These are phyloP conservation scores for Ustilago lituana DNA, from an alignment of 1,284 basidiomycete genomes.

Conservation along the genomic window DNA sequence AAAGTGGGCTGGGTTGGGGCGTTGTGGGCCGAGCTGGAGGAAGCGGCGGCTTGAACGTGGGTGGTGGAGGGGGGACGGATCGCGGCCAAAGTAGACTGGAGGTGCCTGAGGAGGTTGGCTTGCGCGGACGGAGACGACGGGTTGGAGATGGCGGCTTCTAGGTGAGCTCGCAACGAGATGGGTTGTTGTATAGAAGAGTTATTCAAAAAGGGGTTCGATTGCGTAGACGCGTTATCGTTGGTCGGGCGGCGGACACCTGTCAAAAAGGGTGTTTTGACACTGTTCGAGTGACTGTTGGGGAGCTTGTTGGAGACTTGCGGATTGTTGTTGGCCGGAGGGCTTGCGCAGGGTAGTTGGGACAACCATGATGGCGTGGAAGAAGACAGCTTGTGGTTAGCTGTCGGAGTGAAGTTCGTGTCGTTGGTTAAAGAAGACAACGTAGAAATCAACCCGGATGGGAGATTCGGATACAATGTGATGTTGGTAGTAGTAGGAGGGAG, in stretches of 20 bases:
- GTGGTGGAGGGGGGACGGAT: slow-evolving; percentile 36
- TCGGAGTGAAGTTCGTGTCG: slow-evolving; percentile 26
- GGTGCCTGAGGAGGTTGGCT: slow-evolving; percentile 40
- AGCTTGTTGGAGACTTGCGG: slow-evolving; percentile 15
- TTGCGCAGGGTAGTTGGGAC: slow-evolving; percentile 35
- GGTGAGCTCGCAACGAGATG: slow-evolving; percentile 42
- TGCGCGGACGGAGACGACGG: slow-evolving; percentile 48
- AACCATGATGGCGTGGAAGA: slow-evolving; percentile 47
- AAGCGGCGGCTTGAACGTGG: slow-evolving; percentile 24
- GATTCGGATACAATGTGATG: slow-evolving; percentile 34
- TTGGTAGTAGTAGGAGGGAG: slow-evolving; percentile 26
- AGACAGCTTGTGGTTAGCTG: slow-evolving; percentile 48
- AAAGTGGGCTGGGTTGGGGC: slow-evolving; percentile 27
- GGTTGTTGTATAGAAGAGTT: too few species aligned
- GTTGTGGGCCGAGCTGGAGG: slow-evolving; percentile 18
- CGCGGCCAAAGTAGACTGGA: slow-evolving; percentile 39
- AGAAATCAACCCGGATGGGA: slow-evolving; percentile 52
- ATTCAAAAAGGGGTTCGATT: slow-evolving; percentile 34
- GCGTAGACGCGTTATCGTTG: slow-evolving; percentile 36
- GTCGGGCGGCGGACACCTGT: slow-evolving; percentile 49
- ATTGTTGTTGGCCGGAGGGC: slow-evolving; percentile 48
- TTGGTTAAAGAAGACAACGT: slow-evolving; percentile 51
- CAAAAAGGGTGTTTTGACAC: slow-evolving; percentile 44
- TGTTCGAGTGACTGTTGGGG: slow-evolving; percentile 23
- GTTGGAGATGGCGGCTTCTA: slow-evolving; percentile 51